Evolutionary conservation across 2,329 filamentous ascomycete species (phyloP).

Genomic region (Aquanectria penicillioides): DNA sequence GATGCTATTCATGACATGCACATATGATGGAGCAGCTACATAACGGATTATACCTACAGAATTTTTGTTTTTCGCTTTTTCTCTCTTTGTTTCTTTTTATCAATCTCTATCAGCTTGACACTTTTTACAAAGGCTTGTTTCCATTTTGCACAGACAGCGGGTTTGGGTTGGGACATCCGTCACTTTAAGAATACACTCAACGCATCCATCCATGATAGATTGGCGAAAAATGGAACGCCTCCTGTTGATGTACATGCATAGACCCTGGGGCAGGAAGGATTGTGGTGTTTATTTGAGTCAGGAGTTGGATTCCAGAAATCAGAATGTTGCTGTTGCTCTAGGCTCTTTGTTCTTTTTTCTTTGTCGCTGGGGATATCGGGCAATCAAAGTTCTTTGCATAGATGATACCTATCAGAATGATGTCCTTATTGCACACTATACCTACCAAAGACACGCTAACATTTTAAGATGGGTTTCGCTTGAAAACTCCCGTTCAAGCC

Average conservation of each 20-base stretch:
- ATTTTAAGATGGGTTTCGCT: too few relatives aligned
- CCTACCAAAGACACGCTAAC: too few relatives aligned
- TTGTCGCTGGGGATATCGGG: background rate
- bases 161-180: constrained; percentile 25
- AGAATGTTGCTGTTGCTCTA: constrained; percentile 4
- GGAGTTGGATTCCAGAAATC: constrained; percentile 29
- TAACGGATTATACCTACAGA: constrained; percentile 19
- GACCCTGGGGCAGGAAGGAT: constrained; percentile 25
- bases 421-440: constrained; percentile 2
- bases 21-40: constrained; percentile 24
- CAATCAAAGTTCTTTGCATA: constrained; percentile 25
- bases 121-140: background rate
- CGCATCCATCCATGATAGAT: constrained; percentile 35
- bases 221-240: constrained; percentile 22
- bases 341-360: background rate
- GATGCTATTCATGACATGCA: constrained; percentile 17
- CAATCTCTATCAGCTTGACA: constrained; percentile 16
- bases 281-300: constrained; percentile 10
- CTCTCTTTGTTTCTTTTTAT: constrained; percentile 10
- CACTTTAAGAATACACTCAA: constrained; percentile 29
- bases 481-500: too few relatives aligned
- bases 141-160: constrained; percentile 24
- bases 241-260: constrained; percentile 32
- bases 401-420: constrained; percentile 36
- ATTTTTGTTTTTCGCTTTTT: constrained; percentile 5